Evolutionary conservation across 805 yeast genomes (phyloP), one percentile per base, ranked within the genome.

Genomic region (Metschnikowia colocasiae): DNA sequence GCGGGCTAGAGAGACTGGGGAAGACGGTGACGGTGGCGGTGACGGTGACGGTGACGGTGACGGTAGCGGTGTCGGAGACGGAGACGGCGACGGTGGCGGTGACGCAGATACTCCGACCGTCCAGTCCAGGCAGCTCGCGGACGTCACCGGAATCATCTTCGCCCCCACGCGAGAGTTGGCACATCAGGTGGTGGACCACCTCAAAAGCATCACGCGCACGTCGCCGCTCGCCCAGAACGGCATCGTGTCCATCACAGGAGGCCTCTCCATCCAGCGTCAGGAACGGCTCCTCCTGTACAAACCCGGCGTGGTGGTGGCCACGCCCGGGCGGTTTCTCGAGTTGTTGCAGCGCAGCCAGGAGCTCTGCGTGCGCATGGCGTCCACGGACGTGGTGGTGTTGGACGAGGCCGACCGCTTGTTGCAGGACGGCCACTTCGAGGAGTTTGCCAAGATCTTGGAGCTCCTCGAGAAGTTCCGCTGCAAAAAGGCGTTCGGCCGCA

Each of bases 81-180:
- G 27, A 8, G 27, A 6, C 7, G 3, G 10, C 10, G 27, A 6
- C 27, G 4, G 10, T 4, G 27, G 10, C 27, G 7, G 10, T 10
- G 27, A 6, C 27, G 27, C 27, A 25, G 27, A 25, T 1, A 3
- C 27, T 25, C 10, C 27, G 10, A 6, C 27, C 27, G 6, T 25
- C 27, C 7, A 25, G 27, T 25, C 10, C 27, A 35, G 26, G 10
- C 16, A 7, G 13, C 12, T 13, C 10, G 26, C 26, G 7, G 26
- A 37, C 6, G 16, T 23, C 26, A 69, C 81, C 4, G 98, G 90
- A 4, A 71, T 94, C 10, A 79, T 94, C 25, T 86, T 94, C 60
- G 85, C 96, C 0, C 99, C 99, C 27, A 94, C 99, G 0, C 79
- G 99, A 74, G 99, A 94, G 64, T 76, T 94, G 58, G 98, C 96